Evolutionary conservation across 495 filamentous ascomycete species (phyloP), one percentile per base, ranked within the genome.

Genomic region (Tuber indicum): DNA sequence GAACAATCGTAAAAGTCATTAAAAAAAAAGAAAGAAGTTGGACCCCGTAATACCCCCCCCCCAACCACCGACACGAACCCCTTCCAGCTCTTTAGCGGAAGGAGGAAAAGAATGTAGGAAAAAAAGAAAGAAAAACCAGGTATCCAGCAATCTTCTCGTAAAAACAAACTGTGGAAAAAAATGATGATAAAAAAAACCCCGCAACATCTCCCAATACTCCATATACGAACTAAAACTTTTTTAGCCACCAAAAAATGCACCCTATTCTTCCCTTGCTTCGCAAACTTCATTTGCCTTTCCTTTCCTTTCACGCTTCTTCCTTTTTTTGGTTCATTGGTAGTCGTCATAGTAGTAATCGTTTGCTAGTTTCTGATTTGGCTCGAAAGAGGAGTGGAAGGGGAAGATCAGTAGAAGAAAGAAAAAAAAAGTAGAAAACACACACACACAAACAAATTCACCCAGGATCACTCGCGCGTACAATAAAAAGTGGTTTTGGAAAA

Each of bases 161-260:
- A 66, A 80, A 76, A 69, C 74, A 66, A 76, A 80, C 77, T 80
- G 58, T 72, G 76, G 62, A 69, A 80, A 52, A 3, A 52, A n/a
- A 10, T 52, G 49, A 71, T 78, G 72, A 80, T 62, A 74, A 78
- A 80, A 73, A 80, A 80, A 73, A 80, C 76, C 79, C 75, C 77
- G 79, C 79, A 80, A 76, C 78, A 79, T 80, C 78, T 80, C 78
- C 78, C 72, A 74, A 76, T 80, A 80, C 78, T 80, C 78, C 78
- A 23, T 80, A 75, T 74, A 52, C 77, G 76, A 76, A 77, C 78
- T 72, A 80, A 62, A 62, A 76, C 62, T 79, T 79, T 77, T 76
- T 66, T 66, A 66, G 77, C 78, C 46, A 79, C 78, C 78, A 42
- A 80, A 80, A 76, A 80, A 76, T 80, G 41, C 66, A 46, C 73